Base-by-base conservation (phyloP, 2,329 filamentous ascomycete genomes). In the Coleophoma crateriformis region DNA sequence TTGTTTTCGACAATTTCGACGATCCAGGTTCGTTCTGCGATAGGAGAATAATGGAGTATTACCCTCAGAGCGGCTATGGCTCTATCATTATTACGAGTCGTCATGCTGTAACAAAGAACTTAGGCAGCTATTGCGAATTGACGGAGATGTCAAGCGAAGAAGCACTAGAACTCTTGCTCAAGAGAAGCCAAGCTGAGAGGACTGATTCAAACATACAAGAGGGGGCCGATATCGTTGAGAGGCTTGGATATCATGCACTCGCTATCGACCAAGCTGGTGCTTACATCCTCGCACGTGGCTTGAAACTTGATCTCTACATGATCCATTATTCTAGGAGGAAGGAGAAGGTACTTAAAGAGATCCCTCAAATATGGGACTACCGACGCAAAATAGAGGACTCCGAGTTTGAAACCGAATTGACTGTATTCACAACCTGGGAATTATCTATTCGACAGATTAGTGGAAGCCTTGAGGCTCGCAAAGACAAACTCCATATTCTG, bases 241-340 rank as follows among this genome's bases (percentile, higher is more conserved):
- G 49, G 35, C 52, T 63, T 33, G 61, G 56, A 15, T 55, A 46
- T 19, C 56, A 53, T 46, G 48, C 61, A 4, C 55, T 64, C 3
- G 61, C 58, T 22, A 58, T 65, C 11, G 53, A 58, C 22, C 62
- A 64, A 43, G 62, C 61, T 15, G 59, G 54, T 10, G 59, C 62
- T 35, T 65, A 60, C 47, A 58, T 64, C n/a, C 27, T 40, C 8
- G 38, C 35, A 2, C 51, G 48, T 5, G 55, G 57, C 17, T 50
- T 63, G 6, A 22, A 41, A 4, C 33, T 61, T 2, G 33, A 42
- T 2, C 41, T 57, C 33, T 64, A 61, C 27, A 34, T 59, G 22
- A 46, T 51, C 12, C 49, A 54, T 8, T 59, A 58, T 41, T 45
- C 50, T 3, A 39, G 33, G 11, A 41, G 52, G 17, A 49, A 50